Percentiles rank a stretch among this genome's conserved stretches.
Conservation (phyloP, 2,329 filamentous ascomycete genomes). For the Arachnopeziza araneosa region DNA sequence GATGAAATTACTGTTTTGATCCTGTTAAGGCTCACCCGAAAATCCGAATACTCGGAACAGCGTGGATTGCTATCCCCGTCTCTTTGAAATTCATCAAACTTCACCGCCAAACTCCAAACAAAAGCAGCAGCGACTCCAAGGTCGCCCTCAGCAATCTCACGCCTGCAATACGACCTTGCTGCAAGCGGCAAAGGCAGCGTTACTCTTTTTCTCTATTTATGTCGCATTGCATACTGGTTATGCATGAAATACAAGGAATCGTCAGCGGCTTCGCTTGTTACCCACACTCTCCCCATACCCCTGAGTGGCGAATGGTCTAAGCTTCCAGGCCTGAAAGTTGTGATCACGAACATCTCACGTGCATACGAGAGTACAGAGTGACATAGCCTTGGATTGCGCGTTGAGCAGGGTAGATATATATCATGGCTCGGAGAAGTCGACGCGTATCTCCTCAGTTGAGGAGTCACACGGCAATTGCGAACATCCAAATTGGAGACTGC, state of each 20-base stretch:
- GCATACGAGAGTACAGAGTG: background rate
- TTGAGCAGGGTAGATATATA: background rate
- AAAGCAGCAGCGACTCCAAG: background rate
- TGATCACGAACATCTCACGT: background rate
- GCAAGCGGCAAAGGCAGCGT: background rate
- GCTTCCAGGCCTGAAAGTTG: background rate
- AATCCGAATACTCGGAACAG: background rate
- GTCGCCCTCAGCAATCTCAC: background rate
- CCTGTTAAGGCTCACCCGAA: background rate
- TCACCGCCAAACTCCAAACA: background rate
- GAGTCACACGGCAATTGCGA: background rate
- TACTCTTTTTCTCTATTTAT: background rate
- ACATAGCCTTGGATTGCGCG: background rate
- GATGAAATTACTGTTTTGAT: background rate
- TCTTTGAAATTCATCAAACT: background rate
- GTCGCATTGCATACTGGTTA: background rate
- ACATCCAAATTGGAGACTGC: background rate
- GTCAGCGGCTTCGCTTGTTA: background rate
- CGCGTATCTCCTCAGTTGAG: background rate
- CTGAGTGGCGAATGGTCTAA: conserved; percentile 2
- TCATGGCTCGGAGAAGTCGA: background rate
- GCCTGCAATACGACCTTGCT: background rate
- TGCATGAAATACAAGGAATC: background rate
- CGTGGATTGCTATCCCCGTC: background rate
- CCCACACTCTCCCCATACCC: background rate